Base-by-base conservation (phyloP, 306 rosid species). In the Biancaea sappan region DNA sequence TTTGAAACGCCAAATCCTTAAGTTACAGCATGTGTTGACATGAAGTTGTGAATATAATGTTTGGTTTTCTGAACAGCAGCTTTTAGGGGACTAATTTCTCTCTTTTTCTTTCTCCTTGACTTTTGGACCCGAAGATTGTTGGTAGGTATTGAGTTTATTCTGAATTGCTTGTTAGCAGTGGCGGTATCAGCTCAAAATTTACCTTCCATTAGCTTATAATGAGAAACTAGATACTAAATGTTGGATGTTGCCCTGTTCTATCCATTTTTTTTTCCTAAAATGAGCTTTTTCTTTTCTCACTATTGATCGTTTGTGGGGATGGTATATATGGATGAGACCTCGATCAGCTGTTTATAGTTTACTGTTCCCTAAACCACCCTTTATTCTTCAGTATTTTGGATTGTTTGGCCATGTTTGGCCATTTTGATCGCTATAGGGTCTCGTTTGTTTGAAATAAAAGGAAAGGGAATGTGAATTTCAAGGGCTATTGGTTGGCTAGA, bases 21-120 rank as follows among this genome's bases (percentile, higher is more conserved):
- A 18, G 58, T 70, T 15, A 79, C 37, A 19, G 51, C 73, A 85
- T 82, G 83, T 2, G 85, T 78, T 82, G 82, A 89, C 85, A 82
- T 84, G 59, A 79, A 74, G 59, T 73, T 81, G 83, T 76, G 86
- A 77, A 78, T 82, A 58, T 60, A 24, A 72, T 76, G 8, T 22
- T 34, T 41, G 72, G 28, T 3, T 21, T 24, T 53, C 12, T 8
- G 11, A 28, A 7, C 26, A 41, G 19, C 69, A 70, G 77, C 35
- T 75, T 29, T 44, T 48, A 61, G 66, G 38, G 46, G 50, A 22
- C 79, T 51, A n/a, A n/a, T n/a, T n/a, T 48, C 31, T 40, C 53
- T 3, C 13, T 18, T 1, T 69, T 57, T 34, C 22, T 28, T 37
- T 72, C 14, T 25, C 40, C 16, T 24, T 46, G 22, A 43, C 38